Conservation (phyloP, 176 grass and related monocot species). For the Melocanna baccifera region DNA sequence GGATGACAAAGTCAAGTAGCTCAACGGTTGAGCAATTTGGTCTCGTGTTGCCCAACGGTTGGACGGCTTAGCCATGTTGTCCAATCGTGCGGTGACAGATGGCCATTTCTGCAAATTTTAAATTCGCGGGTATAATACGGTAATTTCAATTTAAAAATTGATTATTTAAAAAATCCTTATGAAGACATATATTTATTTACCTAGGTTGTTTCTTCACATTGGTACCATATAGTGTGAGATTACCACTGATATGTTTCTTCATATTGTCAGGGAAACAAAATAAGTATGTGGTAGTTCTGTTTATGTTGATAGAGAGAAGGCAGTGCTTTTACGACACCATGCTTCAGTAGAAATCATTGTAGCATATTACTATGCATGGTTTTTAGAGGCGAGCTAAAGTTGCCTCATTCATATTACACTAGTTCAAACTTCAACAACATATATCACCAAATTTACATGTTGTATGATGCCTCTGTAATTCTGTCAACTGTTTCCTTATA, state of each 20-base stretch:
- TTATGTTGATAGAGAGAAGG: neutral
- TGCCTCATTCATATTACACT: neutral
- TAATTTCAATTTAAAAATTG: no score
- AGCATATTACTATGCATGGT: neutral
- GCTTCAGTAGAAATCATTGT: neutral
- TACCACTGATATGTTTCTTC: slow-evolving; percentile 1
- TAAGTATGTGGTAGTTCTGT: neutral
- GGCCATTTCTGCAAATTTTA: no score
- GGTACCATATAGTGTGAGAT: no score
- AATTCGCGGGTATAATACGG: no score
- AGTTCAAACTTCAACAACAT: neutral
- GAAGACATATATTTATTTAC: no score
- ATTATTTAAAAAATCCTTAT: no score
- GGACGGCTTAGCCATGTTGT: no score
- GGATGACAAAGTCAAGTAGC: no score
- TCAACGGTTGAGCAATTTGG: no score
- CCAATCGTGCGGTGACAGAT: no score
- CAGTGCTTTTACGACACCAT: neutral
- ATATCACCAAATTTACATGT: slow-evolving; percentile 12
- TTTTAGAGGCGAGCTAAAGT: neutral
- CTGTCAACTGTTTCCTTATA: neutral
- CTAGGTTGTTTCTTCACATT: no score
- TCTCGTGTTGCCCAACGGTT: no score
- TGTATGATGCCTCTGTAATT: neutral
- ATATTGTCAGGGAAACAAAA: slow-evolving; percentile 8